Conservation (phyloP, 495 filamentous ascomycete species). For the Aspergillus mulundensis region DNA sequence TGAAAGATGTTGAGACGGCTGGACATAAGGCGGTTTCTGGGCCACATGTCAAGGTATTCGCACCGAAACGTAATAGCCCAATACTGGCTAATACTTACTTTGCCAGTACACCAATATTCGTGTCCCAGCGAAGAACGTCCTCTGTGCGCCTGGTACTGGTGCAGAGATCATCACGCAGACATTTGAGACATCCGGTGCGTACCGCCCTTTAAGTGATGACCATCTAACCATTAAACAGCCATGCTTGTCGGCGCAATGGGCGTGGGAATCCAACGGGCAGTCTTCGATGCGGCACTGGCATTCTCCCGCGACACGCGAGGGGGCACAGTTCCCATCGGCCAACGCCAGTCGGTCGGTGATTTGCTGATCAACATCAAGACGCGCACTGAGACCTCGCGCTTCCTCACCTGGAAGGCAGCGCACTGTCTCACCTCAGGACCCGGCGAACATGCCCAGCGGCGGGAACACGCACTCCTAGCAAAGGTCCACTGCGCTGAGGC, state of each 20-base stretch:
- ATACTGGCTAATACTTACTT: neutral
- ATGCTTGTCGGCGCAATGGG: slow-evolving; percentile 16
- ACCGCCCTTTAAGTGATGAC: neutral
- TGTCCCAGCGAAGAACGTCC: slow-evolving; percentile 10
- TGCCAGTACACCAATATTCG: slow-evolving; percentile 11
- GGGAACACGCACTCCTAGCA: slow-evolving; percentile 9
- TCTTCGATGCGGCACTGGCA: slow-evolving; percentile 11
- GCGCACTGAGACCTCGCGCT: slow-evolving; percentile 11
- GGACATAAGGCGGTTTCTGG: slow-evolving; percentile 14
- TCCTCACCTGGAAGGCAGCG: slow-evolving; percentile 15
- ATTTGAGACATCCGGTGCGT: slow-evolving; percentile 12
- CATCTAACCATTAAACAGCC: neutral
- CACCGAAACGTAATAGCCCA: neutral
- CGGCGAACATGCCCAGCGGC: slow-evolving; percentile 7
- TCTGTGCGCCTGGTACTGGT: slow-evolving; percentile 7
- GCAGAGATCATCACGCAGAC: slow-evolving; percentile 6
- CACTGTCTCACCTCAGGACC: neutral
- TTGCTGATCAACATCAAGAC: slow-evolving; percentile 16
- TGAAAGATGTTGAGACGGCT: slow-evolving; percentile 12
- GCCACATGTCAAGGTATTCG: slow-evolving; percentile 8
- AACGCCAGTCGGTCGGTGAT: slow-evolving; percentile 16
- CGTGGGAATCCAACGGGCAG: slow-evolving; percentile 10
- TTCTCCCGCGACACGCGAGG: slow-evolving; percentile 8
- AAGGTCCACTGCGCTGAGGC: slow-evolving; percentile 13
- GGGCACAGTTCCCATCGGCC: slow-evolving; percentile 9